Conservation (phyloP, 2,329 filamentous ascomycete species). For the Trichoderma gracile region DNA sequence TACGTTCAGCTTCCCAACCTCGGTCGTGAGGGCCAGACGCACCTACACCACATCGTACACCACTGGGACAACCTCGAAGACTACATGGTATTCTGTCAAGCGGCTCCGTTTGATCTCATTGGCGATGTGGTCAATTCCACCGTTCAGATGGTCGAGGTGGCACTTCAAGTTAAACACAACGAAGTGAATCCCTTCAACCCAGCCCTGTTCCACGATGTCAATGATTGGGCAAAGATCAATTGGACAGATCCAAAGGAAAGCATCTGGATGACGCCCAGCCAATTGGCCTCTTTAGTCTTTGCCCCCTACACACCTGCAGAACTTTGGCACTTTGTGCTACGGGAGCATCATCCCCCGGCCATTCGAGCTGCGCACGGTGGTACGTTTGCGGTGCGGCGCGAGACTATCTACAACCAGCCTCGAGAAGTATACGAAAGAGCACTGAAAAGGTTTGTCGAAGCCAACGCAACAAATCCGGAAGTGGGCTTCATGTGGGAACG, state of each 20-base stretch:
- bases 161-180: neutral
- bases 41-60: conserved; percentile 15
- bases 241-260: conserved; percentile 23
- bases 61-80: conserved; percentile 18
- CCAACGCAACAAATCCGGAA: conserved; percentile 16
- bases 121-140: conserved; percentile 13
- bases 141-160: conserved; percentile 11
- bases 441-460: conserved; percentile 8
- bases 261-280: conserved; percentile 16
- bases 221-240: conserved; percentile 21
- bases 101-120: conserved; percentile 14
- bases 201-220: conserved; percentile 5
- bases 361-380: conserved; percentile 15
- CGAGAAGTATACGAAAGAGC: conserved; percentile 17
- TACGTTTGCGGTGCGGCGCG: conserved; percentile 18
- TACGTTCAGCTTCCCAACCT: conserved; percentile 18
- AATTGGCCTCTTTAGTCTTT: neutral
- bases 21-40: conserved; percentile 17
- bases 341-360: conserved; percentile 8
- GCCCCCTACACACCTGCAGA: conserved; percentile 16
- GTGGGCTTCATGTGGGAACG: conserved; percentile 24
- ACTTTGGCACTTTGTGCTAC: conserved; percentile 10
- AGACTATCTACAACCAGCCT: conserved; percentile 19
- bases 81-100: conserved; percentile 22
- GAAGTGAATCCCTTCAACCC: conserved; percentile 17